These are phyloP conservation scores for Simmondsia chinensis DNA, from an alignment of 148 eudicot species.

Conservation along the genomic window DNA sequence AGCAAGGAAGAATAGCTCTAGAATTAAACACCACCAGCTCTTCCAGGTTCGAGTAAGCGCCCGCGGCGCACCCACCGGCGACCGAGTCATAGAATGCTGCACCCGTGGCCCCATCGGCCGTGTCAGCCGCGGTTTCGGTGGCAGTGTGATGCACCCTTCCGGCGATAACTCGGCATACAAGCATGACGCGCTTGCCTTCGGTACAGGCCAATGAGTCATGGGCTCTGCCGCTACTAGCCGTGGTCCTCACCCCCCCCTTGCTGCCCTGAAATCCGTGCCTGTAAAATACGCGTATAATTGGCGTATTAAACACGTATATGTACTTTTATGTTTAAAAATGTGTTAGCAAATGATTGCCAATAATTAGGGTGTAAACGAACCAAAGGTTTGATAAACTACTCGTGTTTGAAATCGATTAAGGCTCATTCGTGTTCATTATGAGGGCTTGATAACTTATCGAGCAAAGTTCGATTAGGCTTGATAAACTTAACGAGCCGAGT, in stretches of 20 bases:
- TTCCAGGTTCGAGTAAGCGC: slow-evolving; percentile 72
- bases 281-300: neutral
- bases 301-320: too few species aligned
- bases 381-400: too few species aligned
- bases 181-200: slow-evolving; percentile 52
- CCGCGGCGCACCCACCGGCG: slow-evolving; percentile 52
- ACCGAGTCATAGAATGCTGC: slow-evolving; percentile 48
- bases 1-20: slow-evolving; percentile 87
- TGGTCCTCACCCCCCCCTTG: slow-evolving; percentile 57
- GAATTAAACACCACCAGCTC: slow-evolving; percentile 65
- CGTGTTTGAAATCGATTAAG: too few species aligned
- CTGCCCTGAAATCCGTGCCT: slow-evolving; percentile 74
- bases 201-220: slow-evolving; percentile 45
- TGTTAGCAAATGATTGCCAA: too few species aligned
- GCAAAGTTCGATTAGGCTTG: too few species aligned
- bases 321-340: too few species aligned
- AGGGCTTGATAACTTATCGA: too few species aligned
- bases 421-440: too few species aligned
- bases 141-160: slow-evolving; percentile 57
- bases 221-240: slow-evolving; percentile 89
- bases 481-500: too few species aligned
- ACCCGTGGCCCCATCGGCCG: slow-evolving; percentile 11
- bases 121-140: slow-evolving; percentile 29
- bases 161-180: slow-evolving; percentile 90
- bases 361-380: too few species aligned